Evolutionary conservation across 1,284 basidiomycete genomes (phyloP), one percentile per base, ranked within the genome.

Genomic region (Leccinum pachyderme): DNA sequence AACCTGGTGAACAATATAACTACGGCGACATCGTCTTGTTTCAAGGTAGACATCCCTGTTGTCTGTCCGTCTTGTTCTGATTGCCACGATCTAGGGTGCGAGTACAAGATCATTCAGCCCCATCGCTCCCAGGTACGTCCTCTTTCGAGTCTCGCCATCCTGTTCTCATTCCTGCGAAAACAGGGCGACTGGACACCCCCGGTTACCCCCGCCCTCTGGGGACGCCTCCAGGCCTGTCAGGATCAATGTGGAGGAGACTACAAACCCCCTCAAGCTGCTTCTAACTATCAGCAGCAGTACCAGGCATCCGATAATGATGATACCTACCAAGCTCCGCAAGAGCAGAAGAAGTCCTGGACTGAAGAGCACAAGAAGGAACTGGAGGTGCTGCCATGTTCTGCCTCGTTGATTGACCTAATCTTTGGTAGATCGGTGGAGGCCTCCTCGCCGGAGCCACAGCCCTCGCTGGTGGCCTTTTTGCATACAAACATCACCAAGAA

Each of bases 21-120:
- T 59, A 67, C 47, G 82, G 77, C 58, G 77, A 81, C 52, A 73
- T 82, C 37, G 87, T 89, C 57, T 71, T 72, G 52, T 89, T 76
- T 65, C 61, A 86, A 65, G 83, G 88, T 81, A 55, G 25, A 62
- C 52, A 32, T 18, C 12, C 35, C 18, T 44, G 28, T 32, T 44
- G 6, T n/a, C 22, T 15, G 2, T 49, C 43, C 12, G 29, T n/a
- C 41, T 41, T 45, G 48, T 29, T 54, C 56, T 64, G 51, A 70
- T 57, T 49, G 12, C 39, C 15, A 33, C 7, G 49, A 53, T 52
- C 46, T 59, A 89, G 86, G 81, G 29, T 67, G 72, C 59, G 72
- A 70, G 50, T 91, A 89, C 75, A 84, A 81, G 69, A 84, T 84
- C 71, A 81, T 89, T 61, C 86, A 89, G 65, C 73, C 84, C 12